These are phyloP conservation scores for Akanthomyces dipterigenus DNA, from an alignment of 2,329 filamentous ascomycete species.

Conservation along the genomic window DNA sequence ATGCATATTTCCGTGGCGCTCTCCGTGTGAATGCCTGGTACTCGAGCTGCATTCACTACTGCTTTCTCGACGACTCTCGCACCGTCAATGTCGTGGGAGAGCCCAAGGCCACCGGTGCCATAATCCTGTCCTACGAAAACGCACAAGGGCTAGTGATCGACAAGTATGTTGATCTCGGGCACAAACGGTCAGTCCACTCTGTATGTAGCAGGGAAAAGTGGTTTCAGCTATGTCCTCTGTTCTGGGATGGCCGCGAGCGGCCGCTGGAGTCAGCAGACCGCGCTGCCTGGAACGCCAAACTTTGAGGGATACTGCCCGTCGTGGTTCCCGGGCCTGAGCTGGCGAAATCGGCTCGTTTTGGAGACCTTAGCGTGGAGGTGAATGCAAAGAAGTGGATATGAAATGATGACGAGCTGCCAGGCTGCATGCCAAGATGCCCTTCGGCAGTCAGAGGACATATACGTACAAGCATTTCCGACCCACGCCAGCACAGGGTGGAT, in stretches of 20 bases:
- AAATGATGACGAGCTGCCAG: background rate
- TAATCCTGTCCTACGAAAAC: conserved; percentile 23
- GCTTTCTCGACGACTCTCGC: conserved; percentile 51
- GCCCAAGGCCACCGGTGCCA: conserved; percentile 16
- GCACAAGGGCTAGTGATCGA: conserved; percentile 23
- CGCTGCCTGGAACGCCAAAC: conserved; percentile 39
- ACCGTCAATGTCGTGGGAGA: conserved; percentile 43
- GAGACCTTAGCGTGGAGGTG: background rate
- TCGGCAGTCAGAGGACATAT: too few species aligned
- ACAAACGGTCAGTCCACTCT: conserved; percentile 31
- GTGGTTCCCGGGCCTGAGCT: background rate
- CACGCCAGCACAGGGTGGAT: too few species aligned
- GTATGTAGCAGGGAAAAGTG: conserved; percentile 31
- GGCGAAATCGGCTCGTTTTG: background rate
- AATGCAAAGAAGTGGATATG: background rate
- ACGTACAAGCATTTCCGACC: too few species aligned
- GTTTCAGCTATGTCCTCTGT: conserved; percentile 37
- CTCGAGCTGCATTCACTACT: conserved; percentile 50
- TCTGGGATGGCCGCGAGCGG: conserved; percentile 19
- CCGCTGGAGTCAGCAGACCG: conserved; percentile 37
- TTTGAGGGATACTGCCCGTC: conserved; percentile 20
- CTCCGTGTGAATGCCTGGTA: conserved; percentile 53
- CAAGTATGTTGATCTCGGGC: conserved; percentile 31
- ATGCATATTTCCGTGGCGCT: conserved; percentile 46
- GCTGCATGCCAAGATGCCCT: too few species aligned